These are phyloP conservation scores for Collybia sordida DNA, from an alignment of 768 basidiomycete genomes.

Conservation along the genomic window DNA sequence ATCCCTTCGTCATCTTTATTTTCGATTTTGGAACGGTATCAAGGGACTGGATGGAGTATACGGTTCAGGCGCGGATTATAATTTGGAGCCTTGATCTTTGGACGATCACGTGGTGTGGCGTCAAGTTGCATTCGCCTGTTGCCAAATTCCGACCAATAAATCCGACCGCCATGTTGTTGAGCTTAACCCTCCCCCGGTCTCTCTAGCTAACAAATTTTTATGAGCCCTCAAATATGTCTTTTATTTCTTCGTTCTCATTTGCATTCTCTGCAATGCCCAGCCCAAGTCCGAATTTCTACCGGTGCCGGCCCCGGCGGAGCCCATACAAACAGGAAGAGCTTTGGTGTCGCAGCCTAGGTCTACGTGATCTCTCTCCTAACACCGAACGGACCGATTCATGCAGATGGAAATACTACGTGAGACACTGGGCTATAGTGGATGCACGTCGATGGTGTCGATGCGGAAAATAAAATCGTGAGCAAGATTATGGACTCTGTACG, in stretches of 20 bases:
- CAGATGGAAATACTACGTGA: conserved; percentile 57
- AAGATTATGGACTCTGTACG: conserved; percentile 44
- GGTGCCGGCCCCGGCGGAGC: neutral
- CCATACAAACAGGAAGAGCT: too few relatives aligned
- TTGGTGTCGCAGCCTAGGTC: conserved; percentile 41
- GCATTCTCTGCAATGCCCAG: too few relatives aligned
- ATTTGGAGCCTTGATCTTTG: neutral
- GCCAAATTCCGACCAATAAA: too few relatives aligned
- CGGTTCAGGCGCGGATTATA: too few relatives aligned
- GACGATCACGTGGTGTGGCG: neutral
- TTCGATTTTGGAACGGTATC: neutral
- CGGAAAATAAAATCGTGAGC: conserved; percentile 35
- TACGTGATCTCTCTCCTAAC: conserved; percentile 63
- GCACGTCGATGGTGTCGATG: conserved; percentile 48
- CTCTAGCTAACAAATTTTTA: too few relatives aligned
- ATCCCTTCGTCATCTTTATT: conserved; percentile 76
- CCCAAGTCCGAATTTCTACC: neutral
- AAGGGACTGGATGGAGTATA: neutral
- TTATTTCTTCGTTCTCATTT: too few relatives aligned
- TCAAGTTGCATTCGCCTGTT: too few relatives aligned
- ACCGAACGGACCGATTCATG: conserved; percentile 50
- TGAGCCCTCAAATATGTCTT: too few relatives aligned
- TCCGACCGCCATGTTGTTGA: too few relatives aligned
- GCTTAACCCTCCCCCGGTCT: too few relatives aligned
- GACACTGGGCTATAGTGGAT: conserved; percentile 51